Base-by-base conservation (phyloP, 2,329 filamentous ascomycete genomes). In the Daldinia sp. region DNA sequence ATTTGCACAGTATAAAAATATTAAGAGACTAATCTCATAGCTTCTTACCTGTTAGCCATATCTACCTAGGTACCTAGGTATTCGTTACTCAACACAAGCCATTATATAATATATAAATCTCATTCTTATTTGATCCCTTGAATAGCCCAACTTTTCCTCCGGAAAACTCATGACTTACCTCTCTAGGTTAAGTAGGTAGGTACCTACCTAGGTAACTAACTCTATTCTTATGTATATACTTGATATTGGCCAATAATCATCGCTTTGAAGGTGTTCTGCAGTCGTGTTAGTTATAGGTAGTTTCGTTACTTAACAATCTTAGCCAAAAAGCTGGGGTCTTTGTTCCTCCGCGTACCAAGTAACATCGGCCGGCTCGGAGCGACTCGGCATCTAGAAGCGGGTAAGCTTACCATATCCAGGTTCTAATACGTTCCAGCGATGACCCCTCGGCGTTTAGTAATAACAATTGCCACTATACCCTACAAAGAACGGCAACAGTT, bases 261-360 rank as follows among this genome's bases (percentile, higher is more conserved):
- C n/a, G n/a, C n/a, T n/a, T n/a, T n/a, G n/a, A n/a, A n/a, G n/a
- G n/a, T n/a, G n/a, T n/a, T n/a, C 30, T 13, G 30, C 6, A 34
- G 13, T 19, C 4, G 19, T 17, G n/a, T 11, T 13, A 41, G 37
- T 11, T 43, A 43, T 25, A n/a, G n/a, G n/a, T 41, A 43, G 11
- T 43, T 4, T 25, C 1, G 7, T 17, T 39, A 19, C 17, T n/a
- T 39, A 10, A 2, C 25, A 19, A 41, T 23, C 17, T 51, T 60
- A 58, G 53, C 30, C 32, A 23, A 50, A 52, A 7, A 49, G 15
- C 19, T 25, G 52, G 61, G 37, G 25, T 37, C 39, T 48, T 48
- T 52, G 56, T 61, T 35, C 34, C 58, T 60, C 58, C 49, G 53
- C 61, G 58, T 64, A 64, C n/a, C n/a, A n/a, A n/a, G 52, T 43